Percentiles rank a stretch among this genome's conserved stretches.
phyloP scores from a whole-genome alignment of 2,329 filamentous ascomycete species.

The Fusarium compactum region DNA sequence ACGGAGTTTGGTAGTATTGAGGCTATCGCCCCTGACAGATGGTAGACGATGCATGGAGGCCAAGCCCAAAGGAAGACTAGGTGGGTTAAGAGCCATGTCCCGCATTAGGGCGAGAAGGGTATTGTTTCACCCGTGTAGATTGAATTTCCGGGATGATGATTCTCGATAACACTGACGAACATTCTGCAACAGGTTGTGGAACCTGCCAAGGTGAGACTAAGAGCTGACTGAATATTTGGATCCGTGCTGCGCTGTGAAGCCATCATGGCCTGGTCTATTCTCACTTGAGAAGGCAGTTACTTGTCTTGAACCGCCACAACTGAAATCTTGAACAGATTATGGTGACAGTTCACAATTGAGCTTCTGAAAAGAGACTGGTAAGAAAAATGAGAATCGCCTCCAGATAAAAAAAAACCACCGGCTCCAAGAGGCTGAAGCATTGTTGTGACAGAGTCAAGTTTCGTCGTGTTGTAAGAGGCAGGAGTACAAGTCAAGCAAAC shows the following conservation, averaged over 20 bases:
- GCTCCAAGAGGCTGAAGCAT: conserved; percentile 56
- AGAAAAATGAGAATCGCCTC: background rate
- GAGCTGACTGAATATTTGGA: background rate
- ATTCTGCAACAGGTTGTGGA: conserved; percentile 10
- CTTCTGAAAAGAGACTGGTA: conserved; percentile 13
- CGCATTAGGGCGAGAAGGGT: conserved; percentile 37
- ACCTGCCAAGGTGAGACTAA: background rate
- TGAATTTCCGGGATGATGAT: conserved; percentile 19
- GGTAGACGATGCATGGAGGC: conserved; percentile 27
- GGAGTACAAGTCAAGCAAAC: conserved; percentile 37
- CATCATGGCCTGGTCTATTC: background rate
- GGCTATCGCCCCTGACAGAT: conserved; percentile 33
- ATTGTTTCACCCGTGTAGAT: conserved; percentile 34
- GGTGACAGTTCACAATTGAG: conserved; percentile 5
- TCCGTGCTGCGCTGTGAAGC: background rate
- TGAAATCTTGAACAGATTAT: conserved; percentile 3
- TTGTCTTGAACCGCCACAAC: conserved; percentile 14
- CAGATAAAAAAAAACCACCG: background rate
- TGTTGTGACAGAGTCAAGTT: conserved; percentile 61
- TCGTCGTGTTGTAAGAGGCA: conserved; percentile 51
- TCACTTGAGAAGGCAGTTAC: background rate
- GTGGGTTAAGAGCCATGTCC: conserved; percentile 28
- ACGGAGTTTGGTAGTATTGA: conserved; percentile 36
- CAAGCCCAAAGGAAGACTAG: conserved; percentile 26
- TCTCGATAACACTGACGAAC: conserved; percentile 1